phyloP scores from a whole-genome alignment of 352 stramenopile genomes.

The Globisporangium alternatum region DNA sequence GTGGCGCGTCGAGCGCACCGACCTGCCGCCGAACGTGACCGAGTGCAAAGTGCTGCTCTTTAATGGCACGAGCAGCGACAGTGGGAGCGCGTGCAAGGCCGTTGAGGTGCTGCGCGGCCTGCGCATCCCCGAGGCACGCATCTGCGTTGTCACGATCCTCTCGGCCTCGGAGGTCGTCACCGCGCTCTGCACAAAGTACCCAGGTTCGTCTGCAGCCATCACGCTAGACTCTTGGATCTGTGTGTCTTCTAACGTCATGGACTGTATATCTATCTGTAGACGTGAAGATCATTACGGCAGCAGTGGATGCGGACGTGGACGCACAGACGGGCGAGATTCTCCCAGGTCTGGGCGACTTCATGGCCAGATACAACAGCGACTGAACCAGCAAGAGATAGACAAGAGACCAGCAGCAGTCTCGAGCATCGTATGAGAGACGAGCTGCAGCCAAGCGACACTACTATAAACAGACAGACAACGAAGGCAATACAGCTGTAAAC shows the following conservation, averaged over 20 bases:
- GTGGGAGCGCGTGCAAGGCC: slow-evolving; percentile 27
- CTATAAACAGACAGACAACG: too few relatives aligned
- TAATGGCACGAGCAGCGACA: slow-evolving; percentile 27
- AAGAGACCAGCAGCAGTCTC: neutral
- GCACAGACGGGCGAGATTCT: slow-evolving; percentile 22
- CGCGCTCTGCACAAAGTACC: slow-evolving; percentile 30
- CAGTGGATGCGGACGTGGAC: slow-evolving; percentile 31
- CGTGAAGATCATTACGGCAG: slow-evolving; percentile 34
- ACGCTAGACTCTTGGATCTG: neutral
- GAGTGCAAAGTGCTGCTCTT: slow-evolving; percentile 39
- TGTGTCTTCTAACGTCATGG: neutral
- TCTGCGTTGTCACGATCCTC: slow-evolving; percentile 42
- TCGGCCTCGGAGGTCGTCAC: slow-evolving; percentile 28
- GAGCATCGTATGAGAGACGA: neutral
- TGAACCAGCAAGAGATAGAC: neutral
- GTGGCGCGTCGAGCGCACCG: slow-evolving; percentile 29
- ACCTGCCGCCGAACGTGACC: slow-evolving; percentile 32
- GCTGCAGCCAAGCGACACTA: neutral
- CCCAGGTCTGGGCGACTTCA: slow-evolving; percentile 42
- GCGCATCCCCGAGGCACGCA: slow-evolving; percentile 26
- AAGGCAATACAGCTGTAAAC: too few relatives aligned
- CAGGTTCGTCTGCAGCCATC: slow-evolving; percentile 19
- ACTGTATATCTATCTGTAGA: slow-evolving; percentile 14
- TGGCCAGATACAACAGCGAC: slow-evolving; percentile 36
- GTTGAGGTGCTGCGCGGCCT: slow-evolving; percentile 26